Evolutionary conservation across 2,329 filamentous ascomycete genomes (phyloP).

Genomic region (Fusarium tanahbumbuense): DNA sequence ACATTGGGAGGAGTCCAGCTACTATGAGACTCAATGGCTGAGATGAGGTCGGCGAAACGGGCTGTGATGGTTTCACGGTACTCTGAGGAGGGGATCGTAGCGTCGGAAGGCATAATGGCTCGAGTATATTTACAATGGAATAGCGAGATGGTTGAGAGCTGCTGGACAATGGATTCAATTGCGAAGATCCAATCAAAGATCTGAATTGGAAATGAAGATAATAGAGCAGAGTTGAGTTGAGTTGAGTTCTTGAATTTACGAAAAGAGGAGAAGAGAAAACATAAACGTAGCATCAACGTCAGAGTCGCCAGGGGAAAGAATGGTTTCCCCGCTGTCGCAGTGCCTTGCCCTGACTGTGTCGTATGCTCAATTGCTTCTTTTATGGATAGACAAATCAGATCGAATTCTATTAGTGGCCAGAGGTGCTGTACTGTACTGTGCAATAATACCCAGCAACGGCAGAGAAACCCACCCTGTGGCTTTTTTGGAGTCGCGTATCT

Average conservation of each 20-base stretch:
- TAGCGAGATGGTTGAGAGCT: not conserved
- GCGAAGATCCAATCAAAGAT: not conserved
- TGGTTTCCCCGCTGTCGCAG: conserved; percentile 28
- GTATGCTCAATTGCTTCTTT: conserved; percentile 36
- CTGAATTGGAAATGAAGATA: not conserved
- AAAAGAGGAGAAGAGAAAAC: conserved; percentile 4
- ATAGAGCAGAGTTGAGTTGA: not conserved
- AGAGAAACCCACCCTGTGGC: conserved; percentile 19
- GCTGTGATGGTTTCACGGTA: conserved; percentile 44
- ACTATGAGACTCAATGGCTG: conserved; percentile 48
- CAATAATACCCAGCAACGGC: conserved; percentile 3
- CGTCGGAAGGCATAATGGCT: conserved; percentile 29
- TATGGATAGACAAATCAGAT: conserved; percentile 18
- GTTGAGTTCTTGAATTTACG: not conserved
- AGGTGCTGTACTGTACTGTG: not conserved
- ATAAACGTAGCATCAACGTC: conserved; percentile 29
- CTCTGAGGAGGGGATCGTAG: conserved; percentile 37
- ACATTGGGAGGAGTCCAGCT: conserved; percentile 44
- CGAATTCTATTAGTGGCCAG: conserved; percentile 6
- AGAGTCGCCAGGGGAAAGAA: conserved; percentile 20
- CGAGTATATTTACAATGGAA: not conserved
- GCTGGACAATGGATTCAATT: not conserved
- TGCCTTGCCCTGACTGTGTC: not conserved
- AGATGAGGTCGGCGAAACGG: conserved; percentile 45
- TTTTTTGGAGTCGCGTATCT: conserved; percentile 15